Percentiles rank a stretch among this genome's conserved stretches.
These are phyloP conservation scores for Aaosphaeria pasadenensis DNA, from an alignment of 2,329 filamentous ascomycete species.

Conservation along the genomic window DNA sequence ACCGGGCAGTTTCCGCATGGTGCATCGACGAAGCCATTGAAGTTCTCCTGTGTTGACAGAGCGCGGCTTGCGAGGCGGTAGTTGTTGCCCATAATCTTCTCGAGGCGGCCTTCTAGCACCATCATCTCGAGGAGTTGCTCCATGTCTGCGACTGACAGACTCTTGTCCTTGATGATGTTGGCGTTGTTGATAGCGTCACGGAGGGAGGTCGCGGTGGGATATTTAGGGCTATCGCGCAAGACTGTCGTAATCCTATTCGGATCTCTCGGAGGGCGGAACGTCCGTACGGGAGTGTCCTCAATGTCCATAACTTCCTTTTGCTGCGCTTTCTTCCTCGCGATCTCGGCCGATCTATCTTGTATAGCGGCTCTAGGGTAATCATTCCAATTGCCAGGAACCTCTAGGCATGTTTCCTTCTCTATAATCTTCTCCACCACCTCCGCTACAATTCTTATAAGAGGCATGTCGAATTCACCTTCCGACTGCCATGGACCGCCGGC, in stretches of 20 bases:
- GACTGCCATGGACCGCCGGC: conserved; percentile 95
- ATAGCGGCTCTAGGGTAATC: conserved; percentile 27
- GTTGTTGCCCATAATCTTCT: conserved; percentile 53
- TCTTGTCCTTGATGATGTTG: conserved; percentile 68
- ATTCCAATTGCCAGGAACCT: conserved; percentile 43
- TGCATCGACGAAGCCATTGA: conserved; percentile 79
- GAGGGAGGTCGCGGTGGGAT: conserved; percentile 78
- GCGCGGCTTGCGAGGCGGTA: conserved; percentile 47
- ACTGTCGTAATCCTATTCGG: not conserved
- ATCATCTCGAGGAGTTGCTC: conserved; percentile 84
- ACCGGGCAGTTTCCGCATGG: conserved; percentile 92
- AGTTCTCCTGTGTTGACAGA: conserved; percentile 40
- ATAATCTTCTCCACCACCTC: conserved; percentile 72
- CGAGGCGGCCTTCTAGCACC: conserved; percentile 81
- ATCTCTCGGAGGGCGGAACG: conserved; percentile 4
- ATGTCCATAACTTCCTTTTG: conserved; percentile 29
- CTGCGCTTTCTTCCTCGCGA: conserved; percentile 35
- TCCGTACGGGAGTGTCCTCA: conserved; percentile 26
- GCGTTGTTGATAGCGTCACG: conserved; percentile 69
- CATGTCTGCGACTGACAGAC: conserved; percentile 66
- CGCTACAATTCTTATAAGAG: conserved; percentile 77
- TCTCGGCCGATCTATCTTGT: conserved; percentile 27
- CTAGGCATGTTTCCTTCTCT: conserved; percentile 68
- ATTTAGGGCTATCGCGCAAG: conserved; percentile 64
- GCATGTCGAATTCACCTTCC: conserved; percentile 83